Base-by-base conservation (phyloP, 768 basidiomycete species). In the Porphyrellus cyaneotinctus region DNA sequence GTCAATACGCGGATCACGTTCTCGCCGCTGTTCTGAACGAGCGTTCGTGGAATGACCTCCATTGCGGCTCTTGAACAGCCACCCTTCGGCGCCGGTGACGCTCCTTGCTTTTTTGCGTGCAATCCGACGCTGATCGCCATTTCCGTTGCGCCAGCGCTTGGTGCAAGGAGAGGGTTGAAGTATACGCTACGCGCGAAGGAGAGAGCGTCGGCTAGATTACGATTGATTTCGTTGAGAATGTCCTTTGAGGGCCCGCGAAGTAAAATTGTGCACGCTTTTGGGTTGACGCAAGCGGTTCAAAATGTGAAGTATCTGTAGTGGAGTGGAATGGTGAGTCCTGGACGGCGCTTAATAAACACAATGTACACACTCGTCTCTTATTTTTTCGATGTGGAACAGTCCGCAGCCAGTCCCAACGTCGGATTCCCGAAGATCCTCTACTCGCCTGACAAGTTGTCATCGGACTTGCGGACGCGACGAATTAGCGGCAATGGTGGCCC, bases 211-310 rank as follows among this genome's bases (percentile, higher is more conserved):
- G 93, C 92, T 28, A 98, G 80, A 72, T 98, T 99, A 46, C 95
- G 84, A 70, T 98, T 97, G 60, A 98, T 91, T 74, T 98, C 97
- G 70, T 97, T 97, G 44, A 99, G 78, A 62, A 98, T 93, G 64
- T 98, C 97, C 71, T 98, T 99, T 3, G 93, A 95, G 0, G 97
- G 97, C 2, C 97, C 95, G 37, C 95, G 92, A 14, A 99, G 88
- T 43, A 99, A 83, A 72, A 98, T 93, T 12, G 95, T 97, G 79
- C 97, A 98, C 1, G 95, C 97, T 74, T 97, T 95, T 6, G 97
- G 97, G 14, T 79, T 76, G 32, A 74, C 72, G 75, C 97, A 99
- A 65, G 92, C 84, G n/a, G 87, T 90, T 45, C 98, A 79, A 84
- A 97, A 97, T 28, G 95, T 87, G 70, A 97, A 99, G 77, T 98